Conservation (phyloP, 2,329 filamentous ascomycete genomes). For the Fusarium oligoseptatum region DNA sequence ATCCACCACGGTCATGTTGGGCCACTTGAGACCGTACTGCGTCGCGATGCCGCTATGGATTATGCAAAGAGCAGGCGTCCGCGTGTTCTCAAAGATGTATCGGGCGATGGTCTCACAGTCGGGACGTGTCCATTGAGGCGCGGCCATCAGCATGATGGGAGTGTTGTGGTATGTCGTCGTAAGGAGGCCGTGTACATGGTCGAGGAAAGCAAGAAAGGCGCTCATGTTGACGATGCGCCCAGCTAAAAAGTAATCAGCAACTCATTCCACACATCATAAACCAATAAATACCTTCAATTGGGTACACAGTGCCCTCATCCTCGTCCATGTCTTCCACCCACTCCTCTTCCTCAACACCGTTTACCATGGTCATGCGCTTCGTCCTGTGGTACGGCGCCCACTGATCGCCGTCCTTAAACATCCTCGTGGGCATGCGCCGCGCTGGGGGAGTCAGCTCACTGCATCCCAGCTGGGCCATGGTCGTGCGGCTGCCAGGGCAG, state of each 20-base stretch:
- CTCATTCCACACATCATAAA: background rate
- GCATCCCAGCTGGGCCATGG: slow-evolving; percentile 90
- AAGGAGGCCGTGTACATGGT: slow-evolving; percentile 89
- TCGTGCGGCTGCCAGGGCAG: slow-evolving; percentile 88
- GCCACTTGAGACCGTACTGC: slow-evolving; percentile 82
- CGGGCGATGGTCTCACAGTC: slow-evolving; percentile 91
- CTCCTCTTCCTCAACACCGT: slow-evolving; percentile 69
- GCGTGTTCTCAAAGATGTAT: slow-evolving; percentile 98
- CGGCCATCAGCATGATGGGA: slow-evolving; percentile 89
- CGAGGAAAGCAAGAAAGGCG: slow-evolving; percentile 92
- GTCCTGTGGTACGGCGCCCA: slow-evolving; percentile 82
- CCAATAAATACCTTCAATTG: slow-evolving; percentile 70
- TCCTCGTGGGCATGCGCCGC: slow-evolving; percentile 88
- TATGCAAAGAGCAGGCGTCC: slow-evolving; percentile 90
- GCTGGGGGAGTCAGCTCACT: slow-evolving; percentile 92
- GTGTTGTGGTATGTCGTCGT: slow-evolving; percentile 97
- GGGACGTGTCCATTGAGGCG: slow-evolving; percentile 89
- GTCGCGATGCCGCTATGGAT: slow-evolving; percentile 91
- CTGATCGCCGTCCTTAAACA: slow-evolving; percentile 91
- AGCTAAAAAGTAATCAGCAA: slow-evolving; percentile 57
- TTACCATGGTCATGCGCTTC: slow-evolving; percentile 68
- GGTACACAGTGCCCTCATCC: slow-evolving; percentile 90
- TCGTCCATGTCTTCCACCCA: slow-evolving; percentile 92
- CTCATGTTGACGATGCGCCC: slow-evolving; percentile 91
- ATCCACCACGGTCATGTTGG: slow-evolving; percentile 88